These are phyloP conservation scores for Pueraria montana DNA, from an alignment of 306 rosid genomes.

Conservation along the genomic window DNA sequence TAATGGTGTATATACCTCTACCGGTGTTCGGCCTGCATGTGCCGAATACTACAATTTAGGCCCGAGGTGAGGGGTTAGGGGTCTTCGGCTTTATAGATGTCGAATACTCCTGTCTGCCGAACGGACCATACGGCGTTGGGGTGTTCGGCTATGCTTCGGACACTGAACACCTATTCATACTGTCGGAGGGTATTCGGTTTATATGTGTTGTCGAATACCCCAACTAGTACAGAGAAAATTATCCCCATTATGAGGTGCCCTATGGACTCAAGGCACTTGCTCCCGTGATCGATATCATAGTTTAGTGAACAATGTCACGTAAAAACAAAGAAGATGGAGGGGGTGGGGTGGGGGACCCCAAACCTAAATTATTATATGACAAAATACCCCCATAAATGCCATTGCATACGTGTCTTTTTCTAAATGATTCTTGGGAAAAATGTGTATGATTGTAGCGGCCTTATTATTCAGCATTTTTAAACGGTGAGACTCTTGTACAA, in stretches of 20 bases:
- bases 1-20: too few relatives aligned
- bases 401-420: constrained; percentile 27
- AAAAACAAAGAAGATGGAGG: neutral
- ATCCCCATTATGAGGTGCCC: neutral
- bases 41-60: too few relatives aligned
- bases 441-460: neutral
- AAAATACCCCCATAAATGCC: neutral
- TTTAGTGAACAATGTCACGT: neutral
- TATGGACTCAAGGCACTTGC: neutral
- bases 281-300: neutral
- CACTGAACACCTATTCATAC: too few relatives aligned
- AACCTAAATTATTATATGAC: neutral
- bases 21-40: too few relatives aligned
- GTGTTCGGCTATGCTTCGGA: too few relatives aligned
- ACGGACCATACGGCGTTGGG: too few relatives aligned
- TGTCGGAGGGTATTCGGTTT: too few relatives aligned
- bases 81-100: too few relatives aligned
- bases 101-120: too few relatives aligned
- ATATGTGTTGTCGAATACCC: too few relatives aligned
- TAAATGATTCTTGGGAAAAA: neutral
- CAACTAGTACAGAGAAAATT: too few relatives aligned
- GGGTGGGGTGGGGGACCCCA: neutral
- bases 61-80: too few relatives aligned
- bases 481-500: neutral
- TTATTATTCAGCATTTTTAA: neutral